Base-by-base conservation (phyloP, 2,329 filamentous ascomycete genomes). In the Drechmeria coniospora region DNA sequence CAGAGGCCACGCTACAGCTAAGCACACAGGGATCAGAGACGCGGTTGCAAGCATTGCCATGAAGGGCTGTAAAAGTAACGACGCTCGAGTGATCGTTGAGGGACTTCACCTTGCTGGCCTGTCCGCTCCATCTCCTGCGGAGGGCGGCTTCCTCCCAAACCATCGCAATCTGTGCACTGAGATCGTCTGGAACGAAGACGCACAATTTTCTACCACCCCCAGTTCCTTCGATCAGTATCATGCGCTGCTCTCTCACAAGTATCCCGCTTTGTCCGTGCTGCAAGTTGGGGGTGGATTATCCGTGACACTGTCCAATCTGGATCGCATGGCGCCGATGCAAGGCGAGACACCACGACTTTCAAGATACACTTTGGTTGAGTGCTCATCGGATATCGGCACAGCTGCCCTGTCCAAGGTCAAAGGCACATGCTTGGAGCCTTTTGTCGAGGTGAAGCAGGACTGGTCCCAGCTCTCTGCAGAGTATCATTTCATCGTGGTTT, bases 151-250 rank as follows among this genome's bases (percentile, higher is more conserved):
- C 34, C 37, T 70, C 7, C 57, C 62, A 0, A 61, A 57, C 15
- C 54, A 66, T 35, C 58, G 55, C 18, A 59, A 59, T 13, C 47
- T 70, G 1, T 65, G 61, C 30, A 60, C 58, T 3, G 46, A 63
- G 34, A 49, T 69, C 26, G 35, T 52, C 3, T 70, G 65, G 65
- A 47, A 56, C 13, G 42, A 56, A 28, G 53, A 63, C 29, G 37
- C 45, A 6, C 30, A 36, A 3, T 51, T 42, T 8, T 34, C n/a
- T n/a, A n/a, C 44, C 1, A 33, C 33, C 1, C 34, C 44, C 1
- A 23, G 24, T 1, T 34, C 36, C 6, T 28, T 52, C 6, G 27
- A 29, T 2, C 36, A 47, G 1, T 34, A 57, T 9, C 29, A 60
- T 1, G 35, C 40, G 1, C 30, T 53, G 0, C 33, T 57, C 12